phyloP scores from a whole-genome alignment of 352 stramenopile species.

The Phytophthora pini region DNA sequence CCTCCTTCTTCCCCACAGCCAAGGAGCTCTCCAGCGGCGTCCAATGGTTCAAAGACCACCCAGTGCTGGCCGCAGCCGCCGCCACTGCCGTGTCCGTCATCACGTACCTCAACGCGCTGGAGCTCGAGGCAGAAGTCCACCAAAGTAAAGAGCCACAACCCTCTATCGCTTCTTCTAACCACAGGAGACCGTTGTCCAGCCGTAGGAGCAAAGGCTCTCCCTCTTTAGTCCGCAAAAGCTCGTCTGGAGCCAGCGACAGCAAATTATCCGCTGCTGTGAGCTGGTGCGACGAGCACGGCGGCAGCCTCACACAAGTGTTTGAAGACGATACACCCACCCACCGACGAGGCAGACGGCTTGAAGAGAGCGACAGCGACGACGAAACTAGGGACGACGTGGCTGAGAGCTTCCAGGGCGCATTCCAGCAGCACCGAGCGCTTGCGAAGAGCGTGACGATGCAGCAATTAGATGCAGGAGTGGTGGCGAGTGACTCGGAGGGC shows the following conservation, averaged over 20 bases:
- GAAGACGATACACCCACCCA: conserved; percentile 37
- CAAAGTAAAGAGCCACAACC: conserved; percentile 1
- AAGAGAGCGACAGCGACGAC: conserved; percentile 44
- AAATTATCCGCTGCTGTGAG: conserved; percentile 73
- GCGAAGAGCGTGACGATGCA: conserved; percentile 43
- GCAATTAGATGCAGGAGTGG: conserved; percentile 14
- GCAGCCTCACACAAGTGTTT: conserved; percentile 81
- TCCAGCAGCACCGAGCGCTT: conserved; percentile 22
- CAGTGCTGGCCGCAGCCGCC: conserved; percentile 76
- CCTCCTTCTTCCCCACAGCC: conserved; percentile 87
- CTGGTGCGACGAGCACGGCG: conserved; percentile 85
- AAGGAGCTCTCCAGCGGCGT: conserved; percentile 85
- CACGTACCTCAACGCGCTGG: conserved; percentile 77
- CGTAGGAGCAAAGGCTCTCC: conserved; percentile 26
- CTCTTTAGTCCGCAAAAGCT: conserved; percentile 30
- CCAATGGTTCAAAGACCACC: conserved; percentile 89
- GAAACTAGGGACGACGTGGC: conserved; percentile 34
- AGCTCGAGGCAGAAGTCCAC: conserved; percentile 25
- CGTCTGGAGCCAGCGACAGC: conserved; percentile 32
- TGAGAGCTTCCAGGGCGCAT: conserved; percentile 20
- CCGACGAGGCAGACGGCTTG: conserved; percentile 3
- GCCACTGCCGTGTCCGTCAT: conserved; percentile 86
- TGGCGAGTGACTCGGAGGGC: conserved; percentile 22
- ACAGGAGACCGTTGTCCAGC: conserved; percentile 2
- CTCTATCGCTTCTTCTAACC: background rate